Evolutionary conservation across 2,329 filamentous ascomycete species (phyloP).

Genomic region (Domatiomyces catenatus): DNA sequence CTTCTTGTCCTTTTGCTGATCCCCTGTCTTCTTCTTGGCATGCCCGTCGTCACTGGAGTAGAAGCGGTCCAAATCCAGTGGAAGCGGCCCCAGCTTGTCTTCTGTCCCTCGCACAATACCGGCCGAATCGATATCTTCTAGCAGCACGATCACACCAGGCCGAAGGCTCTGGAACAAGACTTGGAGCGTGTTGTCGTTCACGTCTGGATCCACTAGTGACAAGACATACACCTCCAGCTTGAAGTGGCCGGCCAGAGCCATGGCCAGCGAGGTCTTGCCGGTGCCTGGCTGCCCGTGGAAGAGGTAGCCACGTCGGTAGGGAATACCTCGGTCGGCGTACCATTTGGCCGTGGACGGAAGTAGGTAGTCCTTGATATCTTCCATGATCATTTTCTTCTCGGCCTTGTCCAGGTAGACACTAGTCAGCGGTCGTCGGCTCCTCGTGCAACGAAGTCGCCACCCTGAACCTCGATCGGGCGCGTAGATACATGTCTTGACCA

Average conservation of each 20-base stretch:
- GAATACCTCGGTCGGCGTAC: conserved; percentile 38
- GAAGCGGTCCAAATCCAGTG: not conserved
- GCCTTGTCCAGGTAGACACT: conserved; percentile 58
- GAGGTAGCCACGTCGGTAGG: conserved; percentile 60
- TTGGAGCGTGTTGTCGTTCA: conserved; percentile 48
- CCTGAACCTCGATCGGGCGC: conserved; percentile 24
- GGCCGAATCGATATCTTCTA: conserved; percentile 55
- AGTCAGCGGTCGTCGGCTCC: conserved; percentile 45
- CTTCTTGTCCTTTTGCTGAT: not conserved
- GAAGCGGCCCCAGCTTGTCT: not conserved
- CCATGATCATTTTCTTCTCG: conserved; percentile 49
- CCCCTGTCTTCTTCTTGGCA: not conserved
- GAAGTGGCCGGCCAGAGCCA: conserved; percentile 51
- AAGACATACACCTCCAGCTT: conserved; percentile 53
- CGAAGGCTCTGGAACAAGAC: conserved; percentile 46
- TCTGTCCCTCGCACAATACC: conserved; percentile 28
- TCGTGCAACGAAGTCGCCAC: conserved; percentile 7
- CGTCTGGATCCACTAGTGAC: conserved; percentile 41
- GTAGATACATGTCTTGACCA: conserved; percentile 7
- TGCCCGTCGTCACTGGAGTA: not conserved
- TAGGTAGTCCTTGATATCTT: conserved; percentile 64
- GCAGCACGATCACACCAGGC: conserved; percentile 47
- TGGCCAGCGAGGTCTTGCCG: conserved; percentile 56
- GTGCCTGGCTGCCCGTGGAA: conserved; percentile 63
- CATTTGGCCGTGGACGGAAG: conserved; percentile 7